Evolutionary conservation across 1,139 yeast genomes (phyloP), one percentile per base, ranked within the genome.

Genomic region (Yamadazyma pseudoaaseri): DNA sequence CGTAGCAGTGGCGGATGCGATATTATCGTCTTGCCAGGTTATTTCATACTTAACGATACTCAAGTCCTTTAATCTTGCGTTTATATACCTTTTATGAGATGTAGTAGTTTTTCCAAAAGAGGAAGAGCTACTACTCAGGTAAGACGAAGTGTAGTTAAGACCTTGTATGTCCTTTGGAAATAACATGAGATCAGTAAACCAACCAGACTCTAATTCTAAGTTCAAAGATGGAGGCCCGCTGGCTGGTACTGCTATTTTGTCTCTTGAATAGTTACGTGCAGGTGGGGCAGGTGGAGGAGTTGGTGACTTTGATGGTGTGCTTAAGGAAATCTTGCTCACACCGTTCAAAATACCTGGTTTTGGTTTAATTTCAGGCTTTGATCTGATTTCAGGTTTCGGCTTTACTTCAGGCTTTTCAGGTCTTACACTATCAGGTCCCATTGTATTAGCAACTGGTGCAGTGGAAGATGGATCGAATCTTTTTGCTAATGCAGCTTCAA

Each of bases 31-130:
- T 1, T 60, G 47, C 84, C 85, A 81, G 7, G 51, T 54, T 18
- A 82, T 56, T 23, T 56, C 57, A 42, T 79, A 63, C 34, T 63
- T 58, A 7, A 70, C 49, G 4, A 74, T 66, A 0, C 80, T 58
- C 41, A 81, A 60, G 47, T 81, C 86, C n/a, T 56, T 56, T 34
- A 75, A 56, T 22, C 82, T 58, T 27, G 73, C 57, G 3, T 51
- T 61, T 10, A 71, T 30, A 3, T 26, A 36, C 27, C 65, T 45
- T 1, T 1, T 29, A 12, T 29, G 27, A 16, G 15, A 10, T 8
- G 32, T 23, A 13, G 39, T 35, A 6, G 45, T 39, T 1, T 40
- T 51, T 6, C 35, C 42, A 4, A 39, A 38, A 2, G 45, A 34
- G 2, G 20, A 30, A 3, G 27, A 16, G 2, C 52, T 37, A 38